Conservation (phyloP, 2,329 filamentous ascomycete genomes). For the Aspergillus chevalieri region DNA sequence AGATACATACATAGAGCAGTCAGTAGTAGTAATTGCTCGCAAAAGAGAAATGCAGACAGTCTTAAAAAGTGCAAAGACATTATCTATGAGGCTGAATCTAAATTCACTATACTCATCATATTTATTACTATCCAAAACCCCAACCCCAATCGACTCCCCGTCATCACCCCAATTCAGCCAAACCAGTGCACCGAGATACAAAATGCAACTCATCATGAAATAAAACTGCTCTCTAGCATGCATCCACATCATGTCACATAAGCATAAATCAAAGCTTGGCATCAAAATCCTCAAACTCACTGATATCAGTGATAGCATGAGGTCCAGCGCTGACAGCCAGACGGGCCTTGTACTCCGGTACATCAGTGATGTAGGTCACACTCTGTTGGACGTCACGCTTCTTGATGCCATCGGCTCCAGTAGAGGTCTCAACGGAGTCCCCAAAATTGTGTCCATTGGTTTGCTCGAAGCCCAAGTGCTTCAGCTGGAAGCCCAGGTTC, state of each 20-base stretch:
- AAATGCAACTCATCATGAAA: background rate
- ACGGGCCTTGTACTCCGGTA: conserved; percentile 71
- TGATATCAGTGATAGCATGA: conserved; percentile 65
- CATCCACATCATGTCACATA: background rate
- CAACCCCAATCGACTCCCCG: background rate
- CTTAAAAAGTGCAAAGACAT: too few species aligned
- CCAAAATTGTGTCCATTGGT: conserved; percentile 31
- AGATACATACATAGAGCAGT: background rate
- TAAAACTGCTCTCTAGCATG: too few species aligned
- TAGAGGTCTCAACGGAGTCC: conserved; percentile 15
- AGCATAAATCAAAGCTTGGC: conserved; percentile 60
- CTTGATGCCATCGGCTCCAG: conserved; percentile 17
- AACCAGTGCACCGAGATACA: background rate
- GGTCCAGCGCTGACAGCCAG: conserved; percentile 68
- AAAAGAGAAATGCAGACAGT: too few species aligned
- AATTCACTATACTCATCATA: background rate
- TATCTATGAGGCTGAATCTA: too few species aligned
- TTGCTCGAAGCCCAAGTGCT: conserved; percentile 36
- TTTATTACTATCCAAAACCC: background rate
- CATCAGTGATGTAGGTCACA: conserved; percentile 64
- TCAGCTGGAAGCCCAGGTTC: conserved; percentile 41
- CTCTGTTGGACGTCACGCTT: conserved; percentile 32
- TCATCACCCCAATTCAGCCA: background rate
- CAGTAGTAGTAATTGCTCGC: too few species aligned
- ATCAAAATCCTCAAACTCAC: conserved; percentile 78